Percentiles rank a stretch among this genome's conserved stretches.
These are phyloP conservation scores for Ailanthus altissimus DNA, from an alignment of 345 rosid species.

Conservation along the genomic window DNA sequence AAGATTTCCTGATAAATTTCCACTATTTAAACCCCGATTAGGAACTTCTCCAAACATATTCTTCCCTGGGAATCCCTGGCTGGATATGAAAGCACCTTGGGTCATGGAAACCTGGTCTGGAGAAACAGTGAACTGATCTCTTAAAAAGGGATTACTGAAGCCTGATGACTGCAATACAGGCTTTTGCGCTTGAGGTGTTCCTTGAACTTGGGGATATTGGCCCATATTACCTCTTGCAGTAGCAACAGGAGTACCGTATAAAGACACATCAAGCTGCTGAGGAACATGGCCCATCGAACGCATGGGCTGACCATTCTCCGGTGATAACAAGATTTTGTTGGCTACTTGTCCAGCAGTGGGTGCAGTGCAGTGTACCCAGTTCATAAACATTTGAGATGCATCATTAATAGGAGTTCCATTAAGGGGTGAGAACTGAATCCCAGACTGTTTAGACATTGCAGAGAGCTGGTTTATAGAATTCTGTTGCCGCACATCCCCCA, in stretches of 20 bases:
- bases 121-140: slow-evolving; percentile 35
- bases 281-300: slow-evolving; percentile 45
- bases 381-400: slow-evolving; percentile 45
- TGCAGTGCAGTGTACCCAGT: slow-evolving; percentile 49
- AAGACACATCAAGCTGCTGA: slow-evolving; percentile 55
- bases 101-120: slow-evolving; percentile 31
- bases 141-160: slow-evolving; percentile 31
- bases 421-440: slow-evolving; percentile 42
- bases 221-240: slow-evolving; percentile 44
- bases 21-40: slow-evolving; percentile 38
- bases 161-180: slow-evolving; percentile 40
- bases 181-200: slow-evolving; percentile 44
- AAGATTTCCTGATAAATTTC: slow-evolving; percentile 33
- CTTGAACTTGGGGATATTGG: slow-evolving; percentile 43
- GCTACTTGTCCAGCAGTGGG: slow-evolving; percentile 41
- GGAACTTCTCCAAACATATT: slow-evolving; percentile 38
- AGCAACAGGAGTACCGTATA: slow-evolving; percentile 51
- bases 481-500: slow-evolving; percentile 47
- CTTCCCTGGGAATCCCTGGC: slow-evolving; percentile 45
- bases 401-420: slow-evolving; percentile 62
- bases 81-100: slow-evolving; percentile 39
- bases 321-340: slow-evolving; percentile 35
- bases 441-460: slow-evolving; percentile 42
- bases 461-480: slow-evolving; percentile 47
- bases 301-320: slow-evolving; percentile 43